Evolutionary conservation across 2,329 filamentous ascomycete species (phyloP), one percentile per base, ranked within the genome.

Genomic region (Monosporascus sp.): DNA sequence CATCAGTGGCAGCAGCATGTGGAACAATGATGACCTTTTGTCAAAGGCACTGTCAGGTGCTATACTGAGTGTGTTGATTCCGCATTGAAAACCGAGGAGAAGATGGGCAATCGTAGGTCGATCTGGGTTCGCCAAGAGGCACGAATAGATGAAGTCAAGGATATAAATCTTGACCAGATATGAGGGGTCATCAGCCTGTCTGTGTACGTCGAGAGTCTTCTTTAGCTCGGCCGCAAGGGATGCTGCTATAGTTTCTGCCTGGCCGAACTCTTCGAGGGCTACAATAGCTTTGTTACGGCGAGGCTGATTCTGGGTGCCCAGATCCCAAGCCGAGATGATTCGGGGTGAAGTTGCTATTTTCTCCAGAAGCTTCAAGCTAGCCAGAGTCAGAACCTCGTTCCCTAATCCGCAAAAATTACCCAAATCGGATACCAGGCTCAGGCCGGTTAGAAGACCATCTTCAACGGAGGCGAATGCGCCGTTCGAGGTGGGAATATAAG

Each of bases 21-120:
- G 93, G 66, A 99, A 91, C 15, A 99, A 75, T 0, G 94, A 93
- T 20, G 80, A 80, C 15, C 84, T 81, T 17, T 81, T 77, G 14
- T 85, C 81, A 69, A 96, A 95, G 2, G 88, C 72, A 48, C 90
- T 82, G 27, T 85, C 81, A 1, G 83, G 73, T 49, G 87, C 79
- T 35, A 94, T 74, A 24, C 83, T 83, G 2, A 97, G 75, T 9
- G 80, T 80, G 57, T 85, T 86, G 37, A 87, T 82, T 44, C 85
- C 82, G 63, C 90, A 95, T 52, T 81, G 81, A 68, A 99, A 97
- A 0, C 94, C 94, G 5, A 99, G 82, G 2, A 99, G 76, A 46
- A 96, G 78, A 69, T 99, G 95, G 0, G 93, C 94, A 60, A 99
- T 86, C 2, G 88, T 95, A 5, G 94, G 92, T 61, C 86, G 83